Base-by-base conservation (phyloP, 352 stramenopile genomes). In the Pythium sp. region DNA sequence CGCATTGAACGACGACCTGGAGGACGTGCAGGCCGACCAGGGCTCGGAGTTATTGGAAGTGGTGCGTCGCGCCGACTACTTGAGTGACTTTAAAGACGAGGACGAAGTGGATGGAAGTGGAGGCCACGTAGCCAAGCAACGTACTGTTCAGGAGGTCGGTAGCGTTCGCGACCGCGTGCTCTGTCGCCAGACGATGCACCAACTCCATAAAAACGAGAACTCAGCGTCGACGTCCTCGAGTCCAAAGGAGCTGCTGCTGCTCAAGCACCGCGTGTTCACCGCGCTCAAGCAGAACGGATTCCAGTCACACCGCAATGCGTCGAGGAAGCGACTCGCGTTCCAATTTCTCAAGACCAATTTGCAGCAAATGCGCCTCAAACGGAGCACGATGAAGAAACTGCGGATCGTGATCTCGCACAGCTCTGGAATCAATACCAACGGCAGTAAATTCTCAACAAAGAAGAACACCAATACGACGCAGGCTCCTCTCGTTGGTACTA, bases 1-100 rank as follows among this genome's bases (percentile, higher is more conserved):
- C 36, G 59, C n/a, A 36, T 0, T 69, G 26, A 18, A 73, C 3
- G 64, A 68, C 14, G 72, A 77, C 43, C 47, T 75, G 1, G 67
- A 89, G 53, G 79, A 90, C 61, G 61, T 75, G n/a, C 36, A 68
- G 0, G 80, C 78, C 3, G 73, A 87, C 62, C 80, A 89, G 32
- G 80, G 81, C 60, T 89, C 81, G 0, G 75, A 87, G 69, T 75
- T 91, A 63, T 86, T 74, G 0, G 75, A 90, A 30, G 61, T 91
- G 20, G 71, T 91, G 28, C 63, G 69, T 28, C 78, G 81, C 41
- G 80, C 81, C 5, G 81, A 85, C 63, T 84, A 73, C 61, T 61
- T 90, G 71, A 79, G 73, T 28, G 65, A 71, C 26, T 59, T 75
- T 55, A 55, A 58, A 15, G 70, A 79, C 36, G 65, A 73, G 34